Evolutionary conservation across 169 alveolate species (phyloP).

Genomic region (Plasmodium gaboni): DNA sequence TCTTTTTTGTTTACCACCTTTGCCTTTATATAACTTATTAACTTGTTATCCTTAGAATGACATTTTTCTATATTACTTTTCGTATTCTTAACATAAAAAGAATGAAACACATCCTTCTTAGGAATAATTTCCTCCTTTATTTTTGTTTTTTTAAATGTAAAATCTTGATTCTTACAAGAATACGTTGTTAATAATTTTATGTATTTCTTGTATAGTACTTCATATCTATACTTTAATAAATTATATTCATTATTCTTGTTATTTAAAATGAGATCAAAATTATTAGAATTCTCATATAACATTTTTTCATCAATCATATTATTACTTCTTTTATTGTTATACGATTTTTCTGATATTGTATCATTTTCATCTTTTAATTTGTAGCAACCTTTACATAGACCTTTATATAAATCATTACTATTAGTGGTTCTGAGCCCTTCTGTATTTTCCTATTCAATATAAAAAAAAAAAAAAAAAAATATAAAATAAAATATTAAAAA

Average conservation of each 20-base stretch:
- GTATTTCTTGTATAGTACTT: constrained; percentile 42
- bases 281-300: not conserved
- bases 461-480: constrained; percentile 9
- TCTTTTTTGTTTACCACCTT: constrained; percentile 35
- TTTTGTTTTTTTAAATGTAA: constrained; percentile 43
- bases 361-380: constrained; percentile 1
- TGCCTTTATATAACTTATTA: constrained; percentile 51
- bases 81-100: constrained; percentile 38
- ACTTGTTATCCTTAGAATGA: constrained; percentile 4
- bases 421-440: not conserved
- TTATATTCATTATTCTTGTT: constrained; percentile 41
- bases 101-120: constrained; percentile 35
- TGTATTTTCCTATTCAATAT: constrained; percentile 15
- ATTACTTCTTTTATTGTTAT: too few species aligned
- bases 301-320: not conserved
- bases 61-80: not conserved
- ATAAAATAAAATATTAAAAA: not conserved
- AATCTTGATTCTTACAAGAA: constrained; percentile 25
- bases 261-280: constrained; percentile 16
- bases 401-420: not conserved
- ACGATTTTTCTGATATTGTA: too few species aligned
- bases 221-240: constrained; percentile 41
- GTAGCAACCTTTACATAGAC: not conserved
- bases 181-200: constrained; percentile 19
- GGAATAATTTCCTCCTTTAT: constrained; percentile 11